Evolutionary conservation across 2,329 filamentous ascomycete species (phyloP), one percentile per base, ranked within the genome.

Genomic region (Paramyrothecium sp.): DNA sequence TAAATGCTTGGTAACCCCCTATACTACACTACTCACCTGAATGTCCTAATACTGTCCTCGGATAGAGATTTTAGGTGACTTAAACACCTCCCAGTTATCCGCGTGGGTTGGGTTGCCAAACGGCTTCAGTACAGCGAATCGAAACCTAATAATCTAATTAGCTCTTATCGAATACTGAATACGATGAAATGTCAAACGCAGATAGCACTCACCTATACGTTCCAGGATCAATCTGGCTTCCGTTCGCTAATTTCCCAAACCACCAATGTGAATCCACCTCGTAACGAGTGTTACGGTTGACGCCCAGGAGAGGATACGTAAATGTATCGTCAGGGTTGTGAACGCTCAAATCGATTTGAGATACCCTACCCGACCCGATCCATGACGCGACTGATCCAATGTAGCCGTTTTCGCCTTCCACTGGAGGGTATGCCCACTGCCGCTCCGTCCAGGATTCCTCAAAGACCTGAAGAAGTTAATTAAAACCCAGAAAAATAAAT

Each of bases 371-470:
- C 0, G 61, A 53, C 26, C 62, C 64, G 17, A 56, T 49, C 55
- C 64, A 69, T 16, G 61, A 65, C 58, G 60, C 55, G 2, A 67
- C 68, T 2, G 69, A 66, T 16, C 73, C 73, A 47, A 76, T 58
- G 55, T 67, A 76, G 16, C 67, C 67, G 21, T 66, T 67, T 58
- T 69, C 26, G 5, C 72, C 72, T 5, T 63, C 56, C 1, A 68
- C 66, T 1, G 72, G 73, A 5, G 73, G 73, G 53, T 74, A 74
- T 20, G 56, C 54, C 73, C 71, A 75, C 22, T 71, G 60, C 8
- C 63, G 55, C 53, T 72, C 67, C 0, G 58, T 65, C 57, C 65
- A 74, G 41, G 63, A 54, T 0, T 56, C 60, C 17, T 71, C 61
- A 56, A 71, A 73, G 23, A 73, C 66, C 52, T 44, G 23, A 51